Conservation (phyloP, 2,329 filamentous ascomycete genomes). For the Trichoderma hamatum region DNA sequence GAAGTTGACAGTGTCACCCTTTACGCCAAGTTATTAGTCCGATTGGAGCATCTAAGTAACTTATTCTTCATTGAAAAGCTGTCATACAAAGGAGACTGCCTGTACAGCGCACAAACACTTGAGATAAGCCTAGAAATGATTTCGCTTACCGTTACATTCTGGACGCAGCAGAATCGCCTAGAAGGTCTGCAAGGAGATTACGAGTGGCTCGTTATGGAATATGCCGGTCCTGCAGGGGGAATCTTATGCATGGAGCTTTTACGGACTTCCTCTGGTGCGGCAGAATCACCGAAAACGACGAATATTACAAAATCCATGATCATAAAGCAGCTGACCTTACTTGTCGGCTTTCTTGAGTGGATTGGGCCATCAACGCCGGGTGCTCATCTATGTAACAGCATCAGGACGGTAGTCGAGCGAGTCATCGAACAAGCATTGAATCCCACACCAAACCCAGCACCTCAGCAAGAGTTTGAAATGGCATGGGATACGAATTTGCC, state of each 20-base stretch:
- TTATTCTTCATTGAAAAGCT: constrained; percentile 61
- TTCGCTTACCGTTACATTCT: constrained; percentile 47
- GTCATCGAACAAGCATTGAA: constrained; percentile 50
- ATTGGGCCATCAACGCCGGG: constrained; percentile 50
- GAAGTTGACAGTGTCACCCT: constrained; percentile 44
- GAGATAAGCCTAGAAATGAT: constrained; percentile 51
- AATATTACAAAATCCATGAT: constrained; percentile 47
- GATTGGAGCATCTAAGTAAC: constrained; percentile 56
- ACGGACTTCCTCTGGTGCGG: constrained; percentile 30
- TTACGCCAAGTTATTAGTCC: constrained; percentile 50
- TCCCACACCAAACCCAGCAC: constrained; percentile 5
- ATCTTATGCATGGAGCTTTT: constrained; percentile 54
- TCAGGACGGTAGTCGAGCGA: constrained; percentile 44
- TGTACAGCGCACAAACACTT: constrained; percentile 46
- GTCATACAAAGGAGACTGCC: constrained; percentile 47
- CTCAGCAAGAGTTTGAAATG: constrained; percentile 5
- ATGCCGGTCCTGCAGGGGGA: constrained; percentile 50
- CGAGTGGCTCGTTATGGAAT: constrained; percentile 54
- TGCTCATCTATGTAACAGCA: constrained; percentile 47
- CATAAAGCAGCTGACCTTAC: constrained; percentile 54
- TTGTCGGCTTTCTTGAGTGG: constrained; percentile 54
- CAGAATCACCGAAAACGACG: constrained; percentile 30
- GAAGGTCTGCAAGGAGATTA: constrained; percentile 45
- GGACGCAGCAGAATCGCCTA: constrained; percentile 51
- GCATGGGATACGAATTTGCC: constrained; percentile 10